Conservation (phyloP, 805 yeast genomes). For the Jamesozyma jinghongensis region DNA sequence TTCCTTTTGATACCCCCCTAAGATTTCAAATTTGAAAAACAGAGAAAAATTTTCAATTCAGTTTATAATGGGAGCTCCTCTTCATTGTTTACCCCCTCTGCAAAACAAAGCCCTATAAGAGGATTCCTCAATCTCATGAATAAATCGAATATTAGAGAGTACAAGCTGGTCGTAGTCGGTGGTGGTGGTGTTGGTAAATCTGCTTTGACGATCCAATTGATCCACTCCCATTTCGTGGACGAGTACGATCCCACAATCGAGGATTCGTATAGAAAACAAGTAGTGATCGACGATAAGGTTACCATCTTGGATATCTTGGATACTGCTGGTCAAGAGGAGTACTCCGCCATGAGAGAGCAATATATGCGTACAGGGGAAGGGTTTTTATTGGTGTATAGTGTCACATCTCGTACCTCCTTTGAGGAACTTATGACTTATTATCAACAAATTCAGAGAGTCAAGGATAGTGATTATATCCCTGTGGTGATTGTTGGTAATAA, state of each 20-base stretch:
- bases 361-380: constrained; percentile 97
- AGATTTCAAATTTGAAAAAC: too few species aligned
- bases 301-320: constrained; percentile 82
- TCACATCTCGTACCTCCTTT: constrained; percentile 76
- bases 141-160: constrained; percentile 52
- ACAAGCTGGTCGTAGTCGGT: constrained; percentile 91
- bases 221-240: constrained; percentile 91
- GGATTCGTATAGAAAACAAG: constrained; percentile 81
- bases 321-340: constrained; percentile 98
- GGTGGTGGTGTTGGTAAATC: constrained; percentile 99
- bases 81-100: too few species aligned
- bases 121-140: too few species aligned
- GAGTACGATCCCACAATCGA: constrained; percentile 98
- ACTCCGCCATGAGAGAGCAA: constrained; percentile 86
- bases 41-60: too few species aligned
- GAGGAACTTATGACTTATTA: constrained; percentile 75
- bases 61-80: too few species aligned
- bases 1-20: too few species aligned
- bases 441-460: constrained; percentile 70
- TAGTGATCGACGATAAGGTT: constrained; percentile 70
- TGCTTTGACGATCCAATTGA: constrained; percentile 89
- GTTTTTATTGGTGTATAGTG: constrained; percentile 77
- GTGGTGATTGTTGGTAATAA: constrained; percentile 74
- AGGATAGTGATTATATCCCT: constrained; percentile 69
- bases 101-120: too few species aligned